A percentile compares a stretch with the other conserved stretches of the same genome.
Conservation (phyloP, 441 rosid species). For the Isatis lusitanica region DNA sequence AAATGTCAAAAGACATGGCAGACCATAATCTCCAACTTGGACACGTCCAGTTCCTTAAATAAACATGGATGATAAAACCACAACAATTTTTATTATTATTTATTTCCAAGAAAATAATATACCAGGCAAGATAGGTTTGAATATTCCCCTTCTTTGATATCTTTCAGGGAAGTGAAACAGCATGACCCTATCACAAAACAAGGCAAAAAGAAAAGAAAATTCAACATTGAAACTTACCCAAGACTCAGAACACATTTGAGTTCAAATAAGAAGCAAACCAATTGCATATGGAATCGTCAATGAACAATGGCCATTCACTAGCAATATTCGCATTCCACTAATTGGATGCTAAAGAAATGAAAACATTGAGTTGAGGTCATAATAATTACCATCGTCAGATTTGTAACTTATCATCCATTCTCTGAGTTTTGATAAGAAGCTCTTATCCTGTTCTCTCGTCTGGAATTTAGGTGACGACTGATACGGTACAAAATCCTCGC, state of each 20-base stretch:
- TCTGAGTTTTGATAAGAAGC: conserved; percentile 16
- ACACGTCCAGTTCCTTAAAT: neutral
- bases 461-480: conserved; percentile 24
- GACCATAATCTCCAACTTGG: neutral
- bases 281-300: neutral
- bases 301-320: neutral
- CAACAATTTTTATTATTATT: neutral
- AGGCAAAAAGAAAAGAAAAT: neutral
- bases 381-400: conserved; percentile 28
- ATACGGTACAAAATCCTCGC: conserved; percentile 2
- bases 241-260: neutral
- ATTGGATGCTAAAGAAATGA: neutral
- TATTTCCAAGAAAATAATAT: neutral
- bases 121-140: conserved; percentile 24
- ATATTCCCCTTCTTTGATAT: conserved; percentile 32
- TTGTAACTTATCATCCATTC: conserved; percentile 21
- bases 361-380: neutral
- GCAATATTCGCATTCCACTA: neutral
- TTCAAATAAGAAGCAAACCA: neutral
- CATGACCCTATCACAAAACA: conserved; percentile 28
- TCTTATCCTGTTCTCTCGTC: conserved; percentile 33
- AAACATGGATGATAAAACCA: neutral
- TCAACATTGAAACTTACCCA: neutral
- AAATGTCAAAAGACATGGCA: conserved; percentile 7
- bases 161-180: conserved; percentile 28